Base-by-base conservation (phyloP, 345 rosid species). In the Dipteronia sinensis region DNA sequence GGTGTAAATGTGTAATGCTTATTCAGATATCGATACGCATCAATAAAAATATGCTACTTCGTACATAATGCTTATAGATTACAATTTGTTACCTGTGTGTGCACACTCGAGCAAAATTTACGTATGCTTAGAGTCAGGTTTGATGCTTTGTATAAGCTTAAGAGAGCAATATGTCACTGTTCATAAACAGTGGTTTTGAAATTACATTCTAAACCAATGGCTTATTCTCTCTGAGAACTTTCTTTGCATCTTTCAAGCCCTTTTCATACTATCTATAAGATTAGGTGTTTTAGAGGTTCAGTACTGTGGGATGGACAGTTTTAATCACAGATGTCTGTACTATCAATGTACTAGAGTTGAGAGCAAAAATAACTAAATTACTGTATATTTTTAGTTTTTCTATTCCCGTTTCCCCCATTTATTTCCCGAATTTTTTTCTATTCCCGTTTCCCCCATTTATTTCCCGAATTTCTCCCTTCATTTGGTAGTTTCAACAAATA, bases 131-230 rank as follows among this genome's bases (percentile, higher is more conserved):
- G 13, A 51, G 51, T 34, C 7, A 22, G 31, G 42, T 46, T 56
- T 20, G n/a, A 31, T 74, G 58, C 69, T 74, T 38, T 53, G 69
- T 51, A 16, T 38, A 64, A 49, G 51, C 55, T 8, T 16, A 61
- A 34, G 68, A 69, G 22, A 69, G 61, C 71, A 49, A 59, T 44
- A 16, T 38, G 51, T 67, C 71, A n/a, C 29, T 2, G 8, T 42
- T 67, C 56, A 46, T 44, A 16, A 11, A 1, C 34, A 22, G 31
- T 22, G 29, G 16, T 42, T 68, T 17, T 10, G 67, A 64, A 23
- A 10, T 20, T 44, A 19, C 47, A 66, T 66, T 19, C 16, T n/a
- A 67, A 65, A n/a, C 20, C 13, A 9, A 42, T 19, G 49, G 27
- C 47, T 19, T 31, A 64, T 29, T 27, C 4, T 64, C 13, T 27